These are phyloP conservation scores for Malus domestica DNA, from an alignment of 306 rosid species.

Conservation along the genomic window DNA sequence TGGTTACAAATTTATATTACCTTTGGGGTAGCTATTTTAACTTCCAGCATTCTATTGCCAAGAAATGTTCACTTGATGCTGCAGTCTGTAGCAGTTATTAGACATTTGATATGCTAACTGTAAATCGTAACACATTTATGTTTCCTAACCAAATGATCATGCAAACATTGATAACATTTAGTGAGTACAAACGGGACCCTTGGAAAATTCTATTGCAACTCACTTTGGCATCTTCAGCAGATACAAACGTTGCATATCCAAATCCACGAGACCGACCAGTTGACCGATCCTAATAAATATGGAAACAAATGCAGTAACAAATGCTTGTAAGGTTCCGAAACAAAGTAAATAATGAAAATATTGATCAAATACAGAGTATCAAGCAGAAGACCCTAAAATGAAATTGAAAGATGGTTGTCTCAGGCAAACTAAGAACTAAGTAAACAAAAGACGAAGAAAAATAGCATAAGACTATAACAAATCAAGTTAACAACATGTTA, in stretches of 20 bases:
- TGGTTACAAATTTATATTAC: constrained; percentile 22
- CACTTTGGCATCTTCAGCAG: constrained; percentile 91
- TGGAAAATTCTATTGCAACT: background rate
- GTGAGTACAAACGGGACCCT: background rate
- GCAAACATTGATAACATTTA: background rate
- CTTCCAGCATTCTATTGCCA: constrained; percentile 88
- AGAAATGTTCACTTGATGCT: constrained; percentile 76
- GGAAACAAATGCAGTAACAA: background rate
- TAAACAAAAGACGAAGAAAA: background rate
- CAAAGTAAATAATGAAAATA: background rate
- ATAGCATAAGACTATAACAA: background rate
- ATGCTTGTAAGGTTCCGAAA: background rate
- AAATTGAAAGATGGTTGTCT: background rate
- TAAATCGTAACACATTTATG: background rate
- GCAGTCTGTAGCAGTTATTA: constrained; percentile 44
- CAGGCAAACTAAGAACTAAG: background rate
- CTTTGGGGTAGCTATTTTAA: constrained; percentile 98
- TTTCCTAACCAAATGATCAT: background rate
- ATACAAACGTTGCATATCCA: constrained; percentile 89
- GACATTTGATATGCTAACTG: background rate
- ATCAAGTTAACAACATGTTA: background rate
- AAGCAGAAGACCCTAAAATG: no score
- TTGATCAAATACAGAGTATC: background rate
- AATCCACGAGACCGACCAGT: constrained; percentile 96
- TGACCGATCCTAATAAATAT: constrained; percentile 62